Evolutionary conservation across 2,329 filamentous ascomycete species (phyloP).

Genomic region (Ramularia endophylla): DNA sequence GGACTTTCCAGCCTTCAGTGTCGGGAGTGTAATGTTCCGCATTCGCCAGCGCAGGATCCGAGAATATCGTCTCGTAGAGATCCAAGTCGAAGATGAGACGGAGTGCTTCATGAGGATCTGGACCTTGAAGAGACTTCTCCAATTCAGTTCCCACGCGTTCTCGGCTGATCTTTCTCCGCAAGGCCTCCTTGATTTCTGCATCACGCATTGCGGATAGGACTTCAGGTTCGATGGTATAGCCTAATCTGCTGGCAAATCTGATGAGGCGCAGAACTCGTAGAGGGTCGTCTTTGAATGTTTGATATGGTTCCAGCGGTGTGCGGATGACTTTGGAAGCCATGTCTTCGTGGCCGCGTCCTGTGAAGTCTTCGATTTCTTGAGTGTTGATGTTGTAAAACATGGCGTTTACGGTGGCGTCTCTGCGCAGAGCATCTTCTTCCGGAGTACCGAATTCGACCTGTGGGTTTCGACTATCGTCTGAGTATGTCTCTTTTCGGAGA

Average conservation of each 20-base stretch:
- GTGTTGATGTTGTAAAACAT: constrained; percentile 92
- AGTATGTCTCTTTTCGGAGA: constrained; percentile 83
- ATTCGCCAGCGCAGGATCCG: constrained; percentile 51
- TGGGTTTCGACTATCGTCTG: constrained; percentile 82
- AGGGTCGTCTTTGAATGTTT: constrained; percentile 93
- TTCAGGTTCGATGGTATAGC: constrained; percentile 67
- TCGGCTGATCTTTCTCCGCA: constrained; percentile 85
- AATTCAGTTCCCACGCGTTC: constrained; percentile 83
- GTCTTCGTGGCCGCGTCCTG: constrained; percentile 65
- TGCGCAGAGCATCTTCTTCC: constrained; percentile 78
- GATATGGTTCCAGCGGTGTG: constrained; percentile 79
- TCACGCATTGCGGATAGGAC: constrained; percentile 72
- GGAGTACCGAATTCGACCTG: constrained; percentile 91
- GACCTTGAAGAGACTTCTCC: constrained; percentile 84
- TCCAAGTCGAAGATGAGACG: constrained; percentile 59
- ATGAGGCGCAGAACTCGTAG: constrained; percentile 80
- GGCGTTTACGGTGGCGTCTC: constrained; percentile 92
- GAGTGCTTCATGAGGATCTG: constrained; percentile 57
- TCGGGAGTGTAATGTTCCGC: constrained; percentile 51
- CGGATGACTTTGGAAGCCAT: constrained; percentile 67
- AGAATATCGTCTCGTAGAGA: constrained; percentile 69
- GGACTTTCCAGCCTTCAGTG: constrained; percentile 53
- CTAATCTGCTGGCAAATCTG: constrained; percentile 79
- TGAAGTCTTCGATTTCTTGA: constrained; percentile 76
- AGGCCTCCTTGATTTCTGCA: constrained; percentile 66